These are phyloP conservation scores for Sporothrix variecibatus DNA, from an alignment of 2,329 filamentous ascomycete genomes.

Conservation along the genomic window DNA sequence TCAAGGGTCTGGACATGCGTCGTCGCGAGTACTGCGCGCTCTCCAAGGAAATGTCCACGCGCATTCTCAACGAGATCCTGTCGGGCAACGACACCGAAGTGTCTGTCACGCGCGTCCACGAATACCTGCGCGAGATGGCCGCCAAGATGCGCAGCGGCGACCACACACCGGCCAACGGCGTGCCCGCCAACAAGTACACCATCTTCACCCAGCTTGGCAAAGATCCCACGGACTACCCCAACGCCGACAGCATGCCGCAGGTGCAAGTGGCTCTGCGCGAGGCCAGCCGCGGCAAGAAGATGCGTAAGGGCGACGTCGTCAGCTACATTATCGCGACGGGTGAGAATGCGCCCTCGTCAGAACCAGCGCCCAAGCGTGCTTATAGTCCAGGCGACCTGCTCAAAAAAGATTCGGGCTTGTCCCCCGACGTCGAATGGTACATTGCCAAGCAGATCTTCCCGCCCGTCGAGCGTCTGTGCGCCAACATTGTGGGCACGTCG, in stretches of 20 bases:
- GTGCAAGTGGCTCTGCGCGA: slow-evolving; percentile 93
- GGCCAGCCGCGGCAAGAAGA: slow-evolving; percentile 78
- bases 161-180: slow-evolving; percentile 43
- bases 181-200: slow-evolving; percentile 83
- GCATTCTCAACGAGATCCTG: slow-evolving; percentile 89
- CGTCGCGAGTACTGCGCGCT: slow-evolving; percentile 94
- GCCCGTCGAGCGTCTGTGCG: slow-evolving; percentile 94
- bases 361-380: slow-evolving; percentile 82
- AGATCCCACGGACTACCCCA: slow-evolving; percentile 88
- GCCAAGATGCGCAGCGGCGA: slow-evolving; percentile 80
- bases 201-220: slow-evolving; percentile 99
- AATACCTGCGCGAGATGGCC: slow-evolving; percentile 84
- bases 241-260: slow-evolving; percentile 92
- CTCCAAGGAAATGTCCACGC: slow-evolving; percentile 90
- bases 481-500: slow-evolving; percentile 91
- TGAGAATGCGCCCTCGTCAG: slow-evolving; percentile 52
- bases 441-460: slow-evolving; percentile 98
- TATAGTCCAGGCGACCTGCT: slow-evolving; percentile 83
- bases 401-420: slow-evolving; percentile 72
- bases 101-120: slow-evolving; percentile 86
- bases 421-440: slow-evolving; percentile 96
- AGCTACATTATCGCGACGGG: slow-evolving; percentile 82
- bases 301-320: slow-evolving; percentile 94
- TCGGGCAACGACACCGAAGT: slow-evolving; percentile 90
- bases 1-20: slow-evolving; percentile 98